phyloP scores from a whole-genome alignment of 2,329 filamentous ascomycete genomes.

The Ascochyta koolunga region DNA sequence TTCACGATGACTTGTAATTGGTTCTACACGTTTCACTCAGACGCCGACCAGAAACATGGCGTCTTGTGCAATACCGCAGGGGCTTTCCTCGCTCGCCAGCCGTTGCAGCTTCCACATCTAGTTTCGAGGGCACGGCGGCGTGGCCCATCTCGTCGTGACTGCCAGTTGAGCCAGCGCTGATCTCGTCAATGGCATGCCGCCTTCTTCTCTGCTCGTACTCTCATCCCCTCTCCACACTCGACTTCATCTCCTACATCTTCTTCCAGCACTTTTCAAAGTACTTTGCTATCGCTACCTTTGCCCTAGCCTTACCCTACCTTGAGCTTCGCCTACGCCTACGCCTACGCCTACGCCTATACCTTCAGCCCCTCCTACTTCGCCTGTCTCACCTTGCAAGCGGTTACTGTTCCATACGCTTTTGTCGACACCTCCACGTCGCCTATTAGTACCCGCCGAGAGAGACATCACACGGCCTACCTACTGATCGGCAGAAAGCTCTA shows the following conservation, averaged over 20 bases:
- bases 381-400: conserved; percentile 24
- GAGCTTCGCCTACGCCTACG: conserved; percentile 2
- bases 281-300: conserved; percentile 5
- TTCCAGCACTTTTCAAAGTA: neutral
- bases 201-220: conserved; percentile 1
- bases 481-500: conserved; percentile 41
- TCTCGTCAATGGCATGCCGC: neutral
- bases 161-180: neutral
- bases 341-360: conserved; percentile 2
- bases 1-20: no score
- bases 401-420: conserved; percentile 34
- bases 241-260: neutral
- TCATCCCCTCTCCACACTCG: conserved; percentile 1
- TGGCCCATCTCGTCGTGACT: neutral
- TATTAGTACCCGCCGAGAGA: conserved; percentile 14
- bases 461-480: conserved; percentile 35
- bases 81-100: neutral
- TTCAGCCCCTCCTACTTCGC: conserved; percentile 11
- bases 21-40: no score
- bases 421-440: conserved; percentile 18
- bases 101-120: neutral
- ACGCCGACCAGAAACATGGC: neutral
- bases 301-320: conserved; percentile 19
- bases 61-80: no score
- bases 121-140: neutral